Conservation (phyloP, 2,329 filamentous ascomycete species). For the Aureobasidium lini region DNA sequence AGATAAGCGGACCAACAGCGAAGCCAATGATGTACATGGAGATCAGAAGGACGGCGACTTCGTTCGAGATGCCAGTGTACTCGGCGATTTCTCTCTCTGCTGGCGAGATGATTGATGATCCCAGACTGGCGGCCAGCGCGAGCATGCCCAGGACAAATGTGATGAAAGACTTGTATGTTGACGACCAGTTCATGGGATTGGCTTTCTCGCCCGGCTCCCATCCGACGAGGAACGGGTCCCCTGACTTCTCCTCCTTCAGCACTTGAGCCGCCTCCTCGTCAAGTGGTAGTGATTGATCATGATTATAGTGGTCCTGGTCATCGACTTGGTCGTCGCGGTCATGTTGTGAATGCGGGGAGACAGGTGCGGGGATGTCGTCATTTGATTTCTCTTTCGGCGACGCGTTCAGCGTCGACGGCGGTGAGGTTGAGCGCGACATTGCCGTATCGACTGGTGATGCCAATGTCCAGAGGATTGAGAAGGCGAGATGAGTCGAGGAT, state of each 20-base stretch:
- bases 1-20: conserved; percentile 20
- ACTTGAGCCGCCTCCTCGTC: background rate
- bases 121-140: conserved; percentile 43
- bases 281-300: background rate
- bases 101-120: conserved; percentile 45
- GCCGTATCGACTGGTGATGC: background rate
- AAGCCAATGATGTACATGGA: conserved; percentile 33
- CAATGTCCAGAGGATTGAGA: background rate
- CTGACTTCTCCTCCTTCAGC: background rate
- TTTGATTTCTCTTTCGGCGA: background rate
- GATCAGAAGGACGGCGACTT: conserved; percentile 39
- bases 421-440: background rate
- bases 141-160: conserved; percentile 45
- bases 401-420: background rate
- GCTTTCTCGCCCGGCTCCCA: conserved; percentile 70
- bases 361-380: background rate
- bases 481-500: background rate
- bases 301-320: too few relatives aligned
- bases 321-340: background rate
- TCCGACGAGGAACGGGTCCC: conserved; percentile 22
- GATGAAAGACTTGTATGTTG: conserved; percentile 39
- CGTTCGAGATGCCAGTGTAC: conserved; percentile 36
- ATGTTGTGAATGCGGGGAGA: background rate
- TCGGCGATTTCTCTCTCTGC: conserved; percentile 37
- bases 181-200: conserved; percentile 43